Percentiles rank a stretch among this genome's conserved stretches.
phyloP scores from a whole-genome alignment of 2,329 filamentous ascomycete species.

The Calonectria leucothoes region DNA sequence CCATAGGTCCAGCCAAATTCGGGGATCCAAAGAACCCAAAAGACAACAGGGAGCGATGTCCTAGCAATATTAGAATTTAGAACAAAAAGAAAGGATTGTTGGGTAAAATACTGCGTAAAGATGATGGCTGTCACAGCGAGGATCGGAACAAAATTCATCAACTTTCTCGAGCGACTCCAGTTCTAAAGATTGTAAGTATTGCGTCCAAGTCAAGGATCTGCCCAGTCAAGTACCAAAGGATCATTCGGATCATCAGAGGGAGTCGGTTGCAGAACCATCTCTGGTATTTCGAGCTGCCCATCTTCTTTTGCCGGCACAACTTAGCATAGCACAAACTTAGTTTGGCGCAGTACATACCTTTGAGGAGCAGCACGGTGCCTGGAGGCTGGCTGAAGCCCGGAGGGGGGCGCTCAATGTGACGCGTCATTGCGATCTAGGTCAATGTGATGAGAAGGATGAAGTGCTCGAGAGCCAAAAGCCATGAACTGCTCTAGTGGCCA shows the following conservation, averaged over 20 bases:
- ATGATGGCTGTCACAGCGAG: conserved; percentile 35
- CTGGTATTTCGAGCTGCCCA: not conserved
- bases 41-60: conserved; percentile 38
- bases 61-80: not conserved
- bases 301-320: not conserved
- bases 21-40: conserved; percentile 43
- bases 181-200: conserved; percentile 31
- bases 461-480: not conserved
- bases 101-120: conserved; percentile 35
- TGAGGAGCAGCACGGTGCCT: not conserved
- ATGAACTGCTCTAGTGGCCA: not conserved
- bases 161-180: conserved; percentile 38
- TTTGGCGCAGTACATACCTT: not conserved
- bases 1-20: conserved; percentile 39
- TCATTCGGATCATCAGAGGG: conserved; percentile 37
- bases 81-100: conserved; percentile 15
- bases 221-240: conserved; percentile 35
- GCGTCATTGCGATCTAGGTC: not conserved
- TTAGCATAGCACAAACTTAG: not conserved
- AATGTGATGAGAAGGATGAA: not conserved
- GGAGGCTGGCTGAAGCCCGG: not conserved
- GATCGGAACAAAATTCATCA: conserved; percentile 35
- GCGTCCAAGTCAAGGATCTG: not conserved
- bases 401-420: not conserved
- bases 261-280: not conserved